Base-by-base conservation (phyloP, 139 green algal species). In the Trebouxia sp. region DNA sequence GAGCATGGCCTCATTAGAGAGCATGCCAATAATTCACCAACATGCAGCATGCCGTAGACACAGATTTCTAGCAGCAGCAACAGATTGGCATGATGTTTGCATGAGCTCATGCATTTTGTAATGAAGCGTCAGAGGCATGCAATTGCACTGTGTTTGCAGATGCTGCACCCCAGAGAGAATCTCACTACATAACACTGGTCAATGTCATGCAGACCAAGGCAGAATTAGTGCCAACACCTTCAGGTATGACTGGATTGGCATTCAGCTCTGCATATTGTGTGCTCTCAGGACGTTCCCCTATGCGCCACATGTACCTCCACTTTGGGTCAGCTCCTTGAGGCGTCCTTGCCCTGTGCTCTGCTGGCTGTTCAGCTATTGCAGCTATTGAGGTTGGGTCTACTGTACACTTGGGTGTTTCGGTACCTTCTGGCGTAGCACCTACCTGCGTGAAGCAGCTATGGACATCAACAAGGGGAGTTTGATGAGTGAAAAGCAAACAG, bases 291-390 rank as follows among this genome's bases (percentile, higher is more conserved):
- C 94, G 85, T 0, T 83, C 42, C 0, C 94, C 94, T 42, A 96
- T 72, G 10, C 90, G 85, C 94, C 92, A 97, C 70, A 98, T 92
- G 89, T 90, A 98, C 22, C 95, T 87, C 90, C 95, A 98, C 85
- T 98, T 98, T 26, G 79, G 76, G 75, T 97, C 93, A 6, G 93
- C 67, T 1, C 83, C 87, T 28, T 56, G 22, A 0, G 89, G 90
- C 42, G 86, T 22, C 1, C 67, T 83, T n/a, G 92, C 87, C 24
- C 78, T 75, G 69, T 92, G 66, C 7, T 83, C 83, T 0, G 75
- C n/a, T 8, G 85, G 81, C 72, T 92, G 87, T 1, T 32, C 0
- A 11, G 39, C 39, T 0, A 92, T 85, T 8, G 78, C 37, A 26
- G 55, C 83, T 65, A 62, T 56, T 15, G 89, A 80, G 45, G 51